phyloP scores from a whole-genome alignment of 2,329 filamentous ascomycete genomes.

The Botrytis elliptica region DNA sequence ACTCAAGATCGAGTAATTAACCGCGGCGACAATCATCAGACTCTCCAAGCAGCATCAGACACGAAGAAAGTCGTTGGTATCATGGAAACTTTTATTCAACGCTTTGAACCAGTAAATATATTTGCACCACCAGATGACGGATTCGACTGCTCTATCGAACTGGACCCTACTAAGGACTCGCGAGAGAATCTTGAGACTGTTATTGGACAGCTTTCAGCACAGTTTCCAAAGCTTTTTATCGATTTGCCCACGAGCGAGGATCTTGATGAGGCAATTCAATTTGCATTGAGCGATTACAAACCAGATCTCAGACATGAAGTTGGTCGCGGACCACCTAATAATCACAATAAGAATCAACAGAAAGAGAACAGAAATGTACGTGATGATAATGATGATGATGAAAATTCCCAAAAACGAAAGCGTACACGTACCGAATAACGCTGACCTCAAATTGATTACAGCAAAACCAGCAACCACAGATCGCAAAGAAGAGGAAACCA shows the following conservation, averaged over 20 bases:
- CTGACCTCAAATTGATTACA: constrained; percentile 16
- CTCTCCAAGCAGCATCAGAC: constrained; percentile 81
- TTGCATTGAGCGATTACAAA: constrained; percentile 72
- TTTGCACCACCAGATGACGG: constrained; percentile 69
- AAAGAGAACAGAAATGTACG: constrained; percentile 13
- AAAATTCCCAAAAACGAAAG: neutral
- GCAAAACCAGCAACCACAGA: constrained; percentile 30
- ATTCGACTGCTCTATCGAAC: constrained; percentile 82
- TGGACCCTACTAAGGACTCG: constrained; percentile 76
- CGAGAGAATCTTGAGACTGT: constrained; percentile 82
- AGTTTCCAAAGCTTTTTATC: constrained; percentile 74
- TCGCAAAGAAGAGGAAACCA: constrained; percentile 49
- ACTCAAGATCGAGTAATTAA: constrained; percentile 77
- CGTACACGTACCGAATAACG: neutral
- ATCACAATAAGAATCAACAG: constrained; percentile 42
- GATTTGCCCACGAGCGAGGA: constrained; percentile 69
- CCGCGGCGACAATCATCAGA: constrained; percentile 95
- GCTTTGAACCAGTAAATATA: constrained; percentile 76
- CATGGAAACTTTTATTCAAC: constrained; percentile 89
- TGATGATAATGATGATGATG: neutral
- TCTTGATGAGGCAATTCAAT: constrained; percentile 76
- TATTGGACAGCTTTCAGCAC: constrained; percentile 67
- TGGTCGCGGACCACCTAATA: constrained; percentile 49
- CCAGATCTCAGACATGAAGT: constrained; percentile 76
- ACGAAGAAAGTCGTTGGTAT: constrained; percentile 76